Evolutionary conservation across 1,284 basidiomycete species (phyloP), one percentile per base, ranked within the genome.

Genomic region (Volvariella volvacea): DNA sequence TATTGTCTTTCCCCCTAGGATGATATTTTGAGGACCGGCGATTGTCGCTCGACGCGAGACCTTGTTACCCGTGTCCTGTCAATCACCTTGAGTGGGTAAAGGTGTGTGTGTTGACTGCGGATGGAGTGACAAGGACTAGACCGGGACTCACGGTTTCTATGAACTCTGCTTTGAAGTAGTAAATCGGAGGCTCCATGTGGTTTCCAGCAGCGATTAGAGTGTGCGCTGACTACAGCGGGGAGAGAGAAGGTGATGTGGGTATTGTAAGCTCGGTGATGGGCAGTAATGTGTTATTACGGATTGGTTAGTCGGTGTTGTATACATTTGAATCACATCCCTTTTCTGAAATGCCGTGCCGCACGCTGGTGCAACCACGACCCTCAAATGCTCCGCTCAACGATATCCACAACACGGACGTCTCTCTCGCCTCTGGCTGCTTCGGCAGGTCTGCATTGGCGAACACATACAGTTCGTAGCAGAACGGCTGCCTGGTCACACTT

Each of bases 1-100:
- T 61, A 99, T 91, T 3, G 92, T 95, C 68, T 98, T 98, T 33
- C 95, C 96, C 28, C 92, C 92, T 2, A 99, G 80, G 48, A 98
- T 91, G 60, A 99, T 99, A 61, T 98, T 97, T 59, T 92, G 87
- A 4, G 93, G 91, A 7, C 96, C 96, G 36, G 86, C 80, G 54
- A 99, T 97, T n/a, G 83, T 84, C 7, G 92, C 91, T 51, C 89
- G 82, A 39, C 93, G 80, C 28, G 93, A 96, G 42, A 98, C 92
- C 64, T 94, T 94, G 70, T 94, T 91, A 43, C 88, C 88, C 50
- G 87, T 89, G 55, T 88, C 81, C 81, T 84, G 50, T 32, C 45
- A 9, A 21, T 37, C 37, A 19, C 25, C 12, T 28, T 28, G 25
- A 28, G 25, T 28, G 25, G 25, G 40, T 47, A 28, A 42, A 43